Base-by-base conservation (phyloP, 73 alveolate genomes). In the Diophrys sp. region DNA sequence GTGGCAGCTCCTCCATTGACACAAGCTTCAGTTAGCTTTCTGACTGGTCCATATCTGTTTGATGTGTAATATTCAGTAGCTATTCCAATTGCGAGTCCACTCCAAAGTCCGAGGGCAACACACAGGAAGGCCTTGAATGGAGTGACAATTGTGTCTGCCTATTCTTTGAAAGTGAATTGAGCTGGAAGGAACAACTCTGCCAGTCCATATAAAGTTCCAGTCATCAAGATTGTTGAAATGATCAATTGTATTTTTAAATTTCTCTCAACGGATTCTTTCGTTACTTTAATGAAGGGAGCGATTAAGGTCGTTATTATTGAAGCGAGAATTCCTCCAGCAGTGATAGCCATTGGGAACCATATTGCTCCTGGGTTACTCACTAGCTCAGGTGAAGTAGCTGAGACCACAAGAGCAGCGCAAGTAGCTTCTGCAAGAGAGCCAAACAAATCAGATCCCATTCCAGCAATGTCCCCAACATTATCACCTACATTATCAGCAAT, bases 401-500 rank as follows among this genome's bases (percentile, higher is more conserved):
- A 87, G 33, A 88, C 91, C 31, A 94, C 97, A 24, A 91, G 76
- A 67, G 98, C 98, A 62, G 99, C 98, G 72, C 98, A 93, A 75
- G 96, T 93, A 33, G 96, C 74, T 95, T 93, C 99, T 11, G 99
- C 98, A 23, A 95, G 85, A 72, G 98, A 92, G 18, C 98, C 99
- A 74, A 95, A 95, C 44, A 95, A 78, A 82, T 95, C 99, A 54
- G 96, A 89, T 27, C 98, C 96, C 96, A 90, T 90, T 31, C 99
- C 99, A 14, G 99, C 99, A 53, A 85, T 85, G 74, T 82, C 89
- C 30, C 94, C 98, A 71, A 96, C 99, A 76, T 96, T 96, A 81
- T 96, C 99, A 27, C 99, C 99, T 27, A 96, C 99, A 88, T 96
- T 96, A 88, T 96, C 99, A 75, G 99, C 99, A 73, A 96, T 96